A percentile compares a stretch with the other conserved stretches of the same genome.
Conservation (phyloP, 2,329 filamentous ascomycete genomes). For the Cladorrhinum sp. region DNA sequence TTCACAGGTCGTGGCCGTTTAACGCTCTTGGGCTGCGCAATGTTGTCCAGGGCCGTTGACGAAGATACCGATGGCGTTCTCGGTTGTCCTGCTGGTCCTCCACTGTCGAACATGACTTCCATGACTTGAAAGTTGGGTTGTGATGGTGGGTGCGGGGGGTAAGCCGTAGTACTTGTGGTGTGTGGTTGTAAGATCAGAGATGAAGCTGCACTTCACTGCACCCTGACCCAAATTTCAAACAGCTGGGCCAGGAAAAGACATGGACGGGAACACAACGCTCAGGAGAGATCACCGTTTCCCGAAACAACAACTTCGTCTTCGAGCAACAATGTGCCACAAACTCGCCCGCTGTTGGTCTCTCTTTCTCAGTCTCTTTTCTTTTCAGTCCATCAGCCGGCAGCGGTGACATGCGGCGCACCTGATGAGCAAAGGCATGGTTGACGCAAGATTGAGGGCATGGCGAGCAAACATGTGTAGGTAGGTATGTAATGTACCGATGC, state of each 20-base stretch:
- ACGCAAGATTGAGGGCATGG: conserved; percentile 14
- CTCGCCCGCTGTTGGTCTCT: conserved; percentile 5
- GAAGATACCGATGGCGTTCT: conserved; percentile 7
- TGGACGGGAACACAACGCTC: conserved; percentile 2
- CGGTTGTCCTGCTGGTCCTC: background rate
- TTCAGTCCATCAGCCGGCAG: background rate
- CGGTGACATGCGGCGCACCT: conserved; percentile 3
- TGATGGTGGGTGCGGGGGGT: background rate
- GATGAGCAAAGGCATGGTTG: conserved; percentile 8
- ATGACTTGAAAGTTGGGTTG: background rate
- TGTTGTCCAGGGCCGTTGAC: conserved; percentile 5
- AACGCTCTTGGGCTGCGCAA: conserved; percentile 36
- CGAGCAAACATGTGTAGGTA: conserved; percentile 5
- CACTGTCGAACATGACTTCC: conserved; percentile 6
- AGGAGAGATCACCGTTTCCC: conserved; percentile 4
- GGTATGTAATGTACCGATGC: conserved; percentile 1
- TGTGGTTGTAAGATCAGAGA: background rate
- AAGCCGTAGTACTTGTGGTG: background rate
- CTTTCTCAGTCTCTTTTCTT: background rate
- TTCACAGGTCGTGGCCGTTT: conserved; percentile 55
- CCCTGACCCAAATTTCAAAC: background rate
- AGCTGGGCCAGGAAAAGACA: background rate
- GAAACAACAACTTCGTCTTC: conserved; percentile 6
- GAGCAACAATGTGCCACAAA: conserved; percentile 8
- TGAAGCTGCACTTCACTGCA: background rate